Conservation (phyloP, 768 basidiomycete species). For the Russula foetens region DNA sequence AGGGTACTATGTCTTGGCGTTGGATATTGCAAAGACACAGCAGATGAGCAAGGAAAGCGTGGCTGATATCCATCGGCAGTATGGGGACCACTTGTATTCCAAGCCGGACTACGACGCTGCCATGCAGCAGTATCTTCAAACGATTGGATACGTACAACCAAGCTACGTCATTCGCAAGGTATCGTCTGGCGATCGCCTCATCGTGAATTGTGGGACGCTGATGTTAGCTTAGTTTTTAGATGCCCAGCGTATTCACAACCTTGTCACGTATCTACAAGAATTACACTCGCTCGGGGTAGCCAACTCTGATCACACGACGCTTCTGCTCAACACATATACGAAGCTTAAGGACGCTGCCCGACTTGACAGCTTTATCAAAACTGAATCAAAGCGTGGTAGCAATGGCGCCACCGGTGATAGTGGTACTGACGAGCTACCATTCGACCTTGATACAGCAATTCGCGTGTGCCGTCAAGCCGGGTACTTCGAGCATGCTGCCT, state of each 20-base stretch:
- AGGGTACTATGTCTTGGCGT: constrained; percentile 68
- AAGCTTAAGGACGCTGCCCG: constrained; percentile 88
- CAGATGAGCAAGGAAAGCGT: constrained; percentile 62
- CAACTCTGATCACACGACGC: constrained; percentile 93
- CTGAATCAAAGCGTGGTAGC: constrained; percentile 51
- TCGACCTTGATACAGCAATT: constrained; percentile 95
- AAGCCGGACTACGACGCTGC: constrained; percentile 92
- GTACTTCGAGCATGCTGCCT: constrained; percentile 91
- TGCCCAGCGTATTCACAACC: constrained; percentile 90
- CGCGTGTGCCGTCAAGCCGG: constrained; percentile 94
- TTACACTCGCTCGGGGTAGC: constrained; percentile 84
- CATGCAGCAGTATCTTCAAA: constrained; percentile 87
- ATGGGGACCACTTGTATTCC: constrained; percentile 84
- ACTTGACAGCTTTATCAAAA: constrained; percentile 87
- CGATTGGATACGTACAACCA: constrained; percentile 81
- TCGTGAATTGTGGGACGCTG: background rate
- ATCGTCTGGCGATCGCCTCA: background rate
- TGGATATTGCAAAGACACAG: constrained; percentile 77
- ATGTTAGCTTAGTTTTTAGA: constrained; percentile 70
- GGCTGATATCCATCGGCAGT: constrained; percentile 83
- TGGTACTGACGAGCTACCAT: constrained; percentile 66
- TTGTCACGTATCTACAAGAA: constrained; percentile 94
- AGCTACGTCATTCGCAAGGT: constrained; percentile 98
- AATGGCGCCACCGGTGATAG: constrained; percentile 39
- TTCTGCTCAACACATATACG: constrained; percentile 94